Evolutionary conservation across 257 asterid genomes (phyloP), one percentile per base, ranked within the genome.

Genomic region (Nicotiana noctiflora): DNA sequence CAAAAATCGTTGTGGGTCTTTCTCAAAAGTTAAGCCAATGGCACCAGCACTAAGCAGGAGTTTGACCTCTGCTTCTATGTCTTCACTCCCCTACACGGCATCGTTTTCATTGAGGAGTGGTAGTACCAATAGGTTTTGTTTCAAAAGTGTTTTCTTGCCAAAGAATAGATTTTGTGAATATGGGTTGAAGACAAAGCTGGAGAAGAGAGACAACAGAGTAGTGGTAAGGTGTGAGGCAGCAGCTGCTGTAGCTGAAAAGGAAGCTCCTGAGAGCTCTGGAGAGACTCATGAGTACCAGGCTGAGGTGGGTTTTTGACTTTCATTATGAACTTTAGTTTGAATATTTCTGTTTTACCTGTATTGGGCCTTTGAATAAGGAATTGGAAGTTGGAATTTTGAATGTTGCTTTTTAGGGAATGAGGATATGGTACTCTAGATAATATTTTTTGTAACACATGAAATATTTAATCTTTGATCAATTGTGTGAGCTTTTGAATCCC

Each of bases 261-360:
- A 95, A 85, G 89, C 93, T 75, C 77, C 95, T 49, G 93, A 92
- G 83, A 88, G 77, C 77, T 60, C 86, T 44, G 98, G 89, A 19
- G 98, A 95, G 81, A 92, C 90, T 4, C 90, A 80, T 78, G 95
- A 92, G 84, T 93, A 93, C 82, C 97, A 93, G 81, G 98, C 98
- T 81, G 99, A 95, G 99, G 98, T 95, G 70, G 46, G 82, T 80
- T 14, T 7, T 82, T 76, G 55, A 6, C 18, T 83, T 68, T 75
- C 56, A 52, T 18, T 25, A 6, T 52, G 23, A 25, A 40, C 63
- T 57, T 57, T 57, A n/a, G 61, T 5, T 4, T 18, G 10, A 55
- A 15, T n/a, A 4, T n/a, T 57, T n/a, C 12, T 8, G 13, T 57
- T 57, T 55, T 6, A n/a, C 29, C 29, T 55, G 10, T 17, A 55